Evolutionary conservation across 2,329 filamentous ascomycete genomes (phyloP).

Genomic region (Chalaropsis thielavioides): DNA sequence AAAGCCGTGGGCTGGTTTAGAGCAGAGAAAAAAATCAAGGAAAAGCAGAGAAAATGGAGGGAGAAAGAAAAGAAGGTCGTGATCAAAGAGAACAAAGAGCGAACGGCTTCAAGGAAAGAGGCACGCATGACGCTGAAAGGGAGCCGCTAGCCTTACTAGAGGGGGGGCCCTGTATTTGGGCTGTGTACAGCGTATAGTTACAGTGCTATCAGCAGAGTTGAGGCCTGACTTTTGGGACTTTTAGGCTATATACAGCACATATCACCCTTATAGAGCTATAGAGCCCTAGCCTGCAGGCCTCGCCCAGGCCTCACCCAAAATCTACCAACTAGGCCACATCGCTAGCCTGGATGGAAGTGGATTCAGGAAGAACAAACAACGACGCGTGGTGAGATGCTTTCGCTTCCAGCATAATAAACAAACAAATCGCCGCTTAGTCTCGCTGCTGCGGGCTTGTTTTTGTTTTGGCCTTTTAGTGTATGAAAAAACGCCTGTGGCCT

Average conservation of each 20-base stretch:
- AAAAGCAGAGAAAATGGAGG: not conserved
- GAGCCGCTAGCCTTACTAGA: too few relatives aligned
- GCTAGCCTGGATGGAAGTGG: not conserved
- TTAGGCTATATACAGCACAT: too few relatives aligned
- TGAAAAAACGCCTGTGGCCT: not conserved
- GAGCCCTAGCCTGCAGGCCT: too few relatives aligned
- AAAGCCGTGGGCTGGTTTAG: not conserved
- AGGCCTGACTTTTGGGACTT: too few relatives aligned
- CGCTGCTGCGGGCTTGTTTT: not conserved
- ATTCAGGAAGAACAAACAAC: not conserved
- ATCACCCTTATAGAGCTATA: too few relatives aligned
- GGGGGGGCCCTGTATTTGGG: not conserved
- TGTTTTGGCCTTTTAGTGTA: not conserved
- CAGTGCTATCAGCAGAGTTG: too few relatives aligned
- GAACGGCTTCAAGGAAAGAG: not conserved
- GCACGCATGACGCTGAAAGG: not conserved
- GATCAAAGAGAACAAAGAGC: not conserved
- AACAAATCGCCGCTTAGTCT: not conserved
- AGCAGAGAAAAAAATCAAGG: not conserved
- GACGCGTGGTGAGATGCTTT: not conserved
- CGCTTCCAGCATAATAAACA: not conserved
- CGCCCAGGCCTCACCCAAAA: not conserved
- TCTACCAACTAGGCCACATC: not conserved
- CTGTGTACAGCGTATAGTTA: too few relatives aligned
- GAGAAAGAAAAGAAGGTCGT: not conserved